Conservation (phyloP, 441 rosid species). For the Croton setiger region DNA sequence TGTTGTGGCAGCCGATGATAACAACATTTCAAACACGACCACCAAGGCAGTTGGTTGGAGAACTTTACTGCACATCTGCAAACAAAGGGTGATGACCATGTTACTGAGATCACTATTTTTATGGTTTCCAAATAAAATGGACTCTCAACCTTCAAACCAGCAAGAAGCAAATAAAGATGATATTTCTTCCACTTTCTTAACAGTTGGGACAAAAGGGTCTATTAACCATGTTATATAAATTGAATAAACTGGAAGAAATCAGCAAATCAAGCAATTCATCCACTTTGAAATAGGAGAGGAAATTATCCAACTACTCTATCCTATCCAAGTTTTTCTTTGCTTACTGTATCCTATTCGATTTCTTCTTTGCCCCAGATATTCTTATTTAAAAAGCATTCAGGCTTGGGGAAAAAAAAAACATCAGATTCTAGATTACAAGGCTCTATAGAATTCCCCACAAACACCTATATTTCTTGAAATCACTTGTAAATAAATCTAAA, state of each 20-base stretch:
- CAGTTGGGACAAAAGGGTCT: not conserved
- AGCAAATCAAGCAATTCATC: not conserved
- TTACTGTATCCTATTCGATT: not conserved
- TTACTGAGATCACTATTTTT: not conserved
- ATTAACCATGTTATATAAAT: not conserved
- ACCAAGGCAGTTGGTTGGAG: constrained; percentile 84
- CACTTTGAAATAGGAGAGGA: not conserved
- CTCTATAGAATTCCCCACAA: not conserved
- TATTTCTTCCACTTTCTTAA: not conserved
- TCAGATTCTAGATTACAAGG: constrained; percentile 1
- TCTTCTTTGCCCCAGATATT: constrained; percentile 2
- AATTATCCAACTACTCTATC: not conserved
- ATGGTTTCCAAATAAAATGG: not conserved
- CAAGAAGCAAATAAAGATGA: not conserved
- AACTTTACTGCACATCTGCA: constrained; percentile 95
- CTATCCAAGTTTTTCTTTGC: constrained; percentile 1
- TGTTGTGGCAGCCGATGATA: constrained; percentile 96
- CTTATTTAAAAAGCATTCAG: not conserved
- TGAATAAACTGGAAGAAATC: not conserved
- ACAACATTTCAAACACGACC: constrained; percentile 76
- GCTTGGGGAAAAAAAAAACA: not conserved
- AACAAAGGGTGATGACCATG: constrained; percentile 20
- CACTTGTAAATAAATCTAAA: not conserved
- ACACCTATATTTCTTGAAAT: not conserved
- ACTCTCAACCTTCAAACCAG: not conserved